Evolutionary conservation across 495 filamentous ascomycete species (phyloP).

Genomic region (Ascodesmis nigricans): DNA sequence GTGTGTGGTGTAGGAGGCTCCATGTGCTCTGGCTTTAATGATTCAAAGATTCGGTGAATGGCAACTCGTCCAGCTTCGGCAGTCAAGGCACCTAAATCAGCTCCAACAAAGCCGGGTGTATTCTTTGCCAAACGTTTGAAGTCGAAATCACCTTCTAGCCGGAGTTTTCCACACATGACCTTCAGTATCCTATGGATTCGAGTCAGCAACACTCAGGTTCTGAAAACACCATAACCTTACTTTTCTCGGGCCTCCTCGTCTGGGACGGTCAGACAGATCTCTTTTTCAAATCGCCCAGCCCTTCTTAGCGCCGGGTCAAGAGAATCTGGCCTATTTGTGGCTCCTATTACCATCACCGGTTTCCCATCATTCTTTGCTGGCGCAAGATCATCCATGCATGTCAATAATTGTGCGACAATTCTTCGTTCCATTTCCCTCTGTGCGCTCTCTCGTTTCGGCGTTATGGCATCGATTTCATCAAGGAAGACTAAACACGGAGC

Average conservation of each 20-base stretch:
- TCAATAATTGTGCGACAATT: conserved; percentile 82
- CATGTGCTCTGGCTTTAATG: conserved; percentile 12
- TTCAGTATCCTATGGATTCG: conserved; percentile 36
- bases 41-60: conserved; percentile 35
- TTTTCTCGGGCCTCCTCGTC: conserved; percentile 63
- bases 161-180: conserved; percentile 49
- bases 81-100: conserved; percentile 73
- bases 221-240: conserved; percentile 1
- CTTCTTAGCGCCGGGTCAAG: conserved; percentile 71
- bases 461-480: conserved; percentile 91
- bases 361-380: conserved; percentile 64
- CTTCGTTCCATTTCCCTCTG: conserved; percentile 92
- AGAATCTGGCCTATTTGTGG: conserved; percentile 79
- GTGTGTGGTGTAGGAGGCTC: no score
- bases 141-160: conserved; percentile 48
- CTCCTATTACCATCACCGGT: conserved; percentile 79
- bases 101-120: conserved; percentile 87
- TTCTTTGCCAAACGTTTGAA: conserved; percentile 61
- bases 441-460: conserved; percentile 82
- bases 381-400: conserved; percentile 47
- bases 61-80: conserved; percentile 46
- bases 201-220: conserved; percentile 1
- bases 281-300: conserved; percentile 71
- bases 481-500: conserved; percentile 89
- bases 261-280: conserved; percentile 90